Evolutionary conservation across 1,139 yeast genomes (phyloP), one percentile per base, ranked within the genome.

Genomic region (Debaryomyces coudertii): DNA sequence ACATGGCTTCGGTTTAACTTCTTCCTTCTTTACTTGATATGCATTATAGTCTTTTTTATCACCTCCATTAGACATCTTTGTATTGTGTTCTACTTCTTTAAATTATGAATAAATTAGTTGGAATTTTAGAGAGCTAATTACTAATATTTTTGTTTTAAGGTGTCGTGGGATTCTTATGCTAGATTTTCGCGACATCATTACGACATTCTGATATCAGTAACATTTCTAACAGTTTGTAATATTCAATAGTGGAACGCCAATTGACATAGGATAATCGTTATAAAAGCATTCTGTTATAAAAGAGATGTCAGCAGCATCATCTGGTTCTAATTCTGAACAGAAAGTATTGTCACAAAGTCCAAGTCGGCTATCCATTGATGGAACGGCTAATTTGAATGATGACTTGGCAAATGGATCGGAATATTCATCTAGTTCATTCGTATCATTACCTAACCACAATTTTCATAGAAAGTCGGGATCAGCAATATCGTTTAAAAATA

Each of bases 1-100:
- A 69, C 99, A 93, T 50, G 99, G 97, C 71, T 92, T 93, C 54
- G 95, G 95, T 63, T 88, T 86, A 20, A 51, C 40, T 45, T 56
- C 53, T 47, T 57, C 57, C 12, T 48, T 51, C 22, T 36, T 33
- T 23, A 31, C 36, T 11, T 34, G 30, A 8, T 20, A 25, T 7
- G 47, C 41, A n/a, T 37, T 27, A 20, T 45, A 37, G 39, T 40
- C 34, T n/a, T 36, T 44, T 33, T 44, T 44, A 33, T 47, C 50
- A 36, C 44, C 46, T 29, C 40, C 47, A 39, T 40, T 34, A 14
- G 50, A 43, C 50, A 47, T 47, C 28, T 38, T 36, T 18, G 3
- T 11, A 18, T 9, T 20, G 18, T 11, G 8, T 9, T 11, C 36
- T 33, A 11, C 5, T 20, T 20, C 5, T 31, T 18, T 15, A 7